Conservation (phyloP, 2,329 filamentous ascomycete species). For the Colletotrichum horii region DNA sequence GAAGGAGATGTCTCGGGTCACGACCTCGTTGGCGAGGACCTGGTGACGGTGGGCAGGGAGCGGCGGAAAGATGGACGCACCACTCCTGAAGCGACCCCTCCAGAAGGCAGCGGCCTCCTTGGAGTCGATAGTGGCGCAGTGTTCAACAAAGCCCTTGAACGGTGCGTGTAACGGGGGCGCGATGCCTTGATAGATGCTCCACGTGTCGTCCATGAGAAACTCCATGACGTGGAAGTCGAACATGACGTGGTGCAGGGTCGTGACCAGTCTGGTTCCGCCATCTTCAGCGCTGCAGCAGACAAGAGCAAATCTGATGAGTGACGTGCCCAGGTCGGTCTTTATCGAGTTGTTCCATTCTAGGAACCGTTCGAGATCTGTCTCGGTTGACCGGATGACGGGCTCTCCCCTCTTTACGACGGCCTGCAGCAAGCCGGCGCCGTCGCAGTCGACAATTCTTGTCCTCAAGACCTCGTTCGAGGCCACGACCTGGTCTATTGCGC, state of each 20-base stretch:
- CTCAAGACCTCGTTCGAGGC: background rate
- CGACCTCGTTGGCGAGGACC: background rate
- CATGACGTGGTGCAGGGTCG: background rate
- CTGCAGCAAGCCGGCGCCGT: background rate
- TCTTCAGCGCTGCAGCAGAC: background rate
- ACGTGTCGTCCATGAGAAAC: background rate
- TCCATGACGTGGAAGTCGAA: background rate
- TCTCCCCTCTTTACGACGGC: background rate
- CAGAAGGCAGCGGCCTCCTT: background rate
- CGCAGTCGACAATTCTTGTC: background rate
- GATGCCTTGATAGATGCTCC: background rate
- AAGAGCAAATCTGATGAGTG: background rate
- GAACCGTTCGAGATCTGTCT: background rate
- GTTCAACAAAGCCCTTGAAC: background rate
- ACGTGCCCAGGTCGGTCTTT: background rate
- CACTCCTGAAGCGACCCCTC: background rate
- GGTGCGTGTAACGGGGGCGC: rapidly evolving
- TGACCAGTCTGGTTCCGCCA: background rate
- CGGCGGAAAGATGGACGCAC: background rate
- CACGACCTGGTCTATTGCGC: background rate
- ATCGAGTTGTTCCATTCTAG: background rate
- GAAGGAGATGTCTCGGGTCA: background rate
- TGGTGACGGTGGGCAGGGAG: background rate
- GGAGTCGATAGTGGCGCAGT: background rate
- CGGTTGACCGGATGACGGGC: background rate